phyloP scores from a whole-genome alignment of 768 basidiomycete species.

The Termitomyces sp. region DNA sequence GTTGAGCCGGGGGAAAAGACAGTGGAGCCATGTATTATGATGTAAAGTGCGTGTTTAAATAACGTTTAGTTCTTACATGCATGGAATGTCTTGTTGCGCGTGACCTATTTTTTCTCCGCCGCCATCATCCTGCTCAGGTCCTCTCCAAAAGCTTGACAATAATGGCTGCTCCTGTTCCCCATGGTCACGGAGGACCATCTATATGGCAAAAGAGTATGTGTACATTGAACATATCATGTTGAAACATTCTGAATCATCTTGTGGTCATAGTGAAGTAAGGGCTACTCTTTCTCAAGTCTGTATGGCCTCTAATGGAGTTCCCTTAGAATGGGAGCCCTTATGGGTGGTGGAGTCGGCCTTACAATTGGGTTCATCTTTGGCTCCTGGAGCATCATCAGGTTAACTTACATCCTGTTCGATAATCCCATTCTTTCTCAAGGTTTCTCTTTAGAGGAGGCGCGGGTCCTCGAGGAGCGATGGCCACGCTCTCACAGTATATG shows the following conservation, averaged over 20 bases:
- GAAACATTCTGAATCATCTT: slow-evolving; percentile 7
- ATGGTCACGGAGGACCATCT: slow-evolving; percentile 51
- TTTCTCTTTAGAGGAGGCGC: slow-evolving; percentile 71
- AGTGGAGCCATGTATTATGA: slow-evolving; percentile 25
- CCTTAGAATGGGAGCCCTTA: slow-evolving; percentile 85
- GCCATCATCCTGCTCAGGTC: not conserved
- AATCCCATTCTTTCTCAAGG: not conserved
- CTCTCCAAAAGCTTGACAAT: slow-evolving; percentile 6
- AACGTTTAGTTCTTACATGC: not conserved
- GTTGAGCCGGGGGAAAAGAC: slow-evolving; percentile 72
- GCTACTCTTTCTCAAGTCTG: slow-evolving; percentile 8
- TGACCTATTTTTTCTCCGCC: slow-evolving; percentile 18
- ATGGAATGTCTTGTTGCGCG: not conserved
- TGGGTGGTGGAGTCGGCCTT: slow-evolving; percentile 92
- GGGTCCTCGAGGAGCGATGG: slow-evolving; percentile 85
- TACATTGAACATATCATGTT: not conserved
- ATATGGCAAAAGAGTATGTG: slow-evolving; percentile 75
- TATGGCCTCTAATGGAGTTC: slow-evolving; percentile 10
- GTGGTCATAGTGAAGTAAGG: slow-evolving; percentile 54
- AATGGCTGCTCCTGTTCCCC: slow-evolving; percentile 26
- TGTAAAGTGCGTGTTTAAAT: not conserved
- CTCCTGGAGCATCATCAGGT: slow-evolving; percentile 89
- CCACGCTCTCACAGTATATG: slow-evolving; percentile 98
- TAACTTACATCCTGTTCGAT: slow-evolving; percentile 23
- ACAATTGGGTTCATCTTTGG: slow-evolving; percentile 99